These are phyloP conservation scores for Schoenoplectus triqueter DNA, from an alignment of 202 grass and related monocot genomes.

Conservation along the genomic window DNA sequence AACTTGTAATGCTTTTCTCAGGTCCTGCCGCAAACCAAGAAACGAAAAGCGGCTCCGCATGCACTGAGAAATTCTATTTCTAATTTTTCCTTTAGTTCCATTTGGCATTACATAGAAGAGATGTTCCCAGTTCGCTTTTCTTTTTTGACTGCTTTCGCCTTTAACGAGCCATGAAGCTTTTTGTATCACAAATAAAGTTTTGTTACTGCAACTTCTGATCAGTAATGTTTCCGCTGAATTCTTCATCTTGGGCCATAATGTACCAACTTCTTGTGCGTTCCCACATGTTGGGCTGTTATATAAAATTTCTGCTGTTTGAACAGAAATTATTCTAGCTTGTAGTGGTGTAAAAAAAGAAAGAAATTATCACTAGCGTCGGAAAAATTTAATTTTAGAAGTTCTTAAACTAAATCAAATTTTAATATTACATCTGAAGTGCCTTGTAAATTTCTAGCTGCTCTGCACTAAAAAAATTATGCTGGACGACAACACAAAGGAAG, in stretches of 20 bases:
- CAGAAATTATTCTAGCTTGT: too few relatives aligned
- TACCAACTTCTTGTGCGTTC: background rate
- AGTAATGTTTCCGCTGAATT: constrained; percentile 13
- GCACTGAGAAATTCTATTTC: constrained; percentile 24
- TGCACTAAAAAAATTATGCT: background rate
- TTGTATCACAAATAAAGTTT: background rate
- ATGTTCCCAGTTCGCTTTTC: background rate
- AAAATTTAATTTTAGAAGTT: too few relatives aligned
- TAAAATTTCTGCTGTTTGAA: too few relatives aligned
- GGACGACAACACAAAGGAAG: background rate
- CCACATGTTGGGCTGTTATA: background rate
- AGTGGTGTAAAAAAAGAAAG: too few relatives aligned
- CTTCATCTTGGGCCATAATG: constrained; percentile 5
- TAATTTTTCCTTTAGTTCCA: background rate
- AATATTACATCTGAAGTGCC: too few relatives aligned
- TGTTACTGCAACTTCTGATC: constrained; percentile 24
- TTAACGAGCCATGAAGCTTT: constrained; percentile 1
- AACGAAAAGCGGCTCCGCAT: constrained; percentile 27
- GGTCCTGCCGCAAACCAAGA: constrained; percentile 34
- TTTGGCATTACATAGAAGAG: constrained; percentile 22
- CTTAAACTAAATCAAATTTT: too few relatives aligned
- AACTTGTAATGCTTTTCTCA: background rate
- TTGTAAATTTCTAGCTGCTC: too few relatives aligned
- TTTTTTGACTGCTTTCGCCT: constrained; percentile 24
- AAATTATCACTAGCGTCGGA: too few relatives aligned